Percentiles rank a stretch among this genome's conserved stretches.
Conservation (phyloP, 2,329 filamentous ascomycete species). For the Chrysoporthe deuterocubensis region DNA sequence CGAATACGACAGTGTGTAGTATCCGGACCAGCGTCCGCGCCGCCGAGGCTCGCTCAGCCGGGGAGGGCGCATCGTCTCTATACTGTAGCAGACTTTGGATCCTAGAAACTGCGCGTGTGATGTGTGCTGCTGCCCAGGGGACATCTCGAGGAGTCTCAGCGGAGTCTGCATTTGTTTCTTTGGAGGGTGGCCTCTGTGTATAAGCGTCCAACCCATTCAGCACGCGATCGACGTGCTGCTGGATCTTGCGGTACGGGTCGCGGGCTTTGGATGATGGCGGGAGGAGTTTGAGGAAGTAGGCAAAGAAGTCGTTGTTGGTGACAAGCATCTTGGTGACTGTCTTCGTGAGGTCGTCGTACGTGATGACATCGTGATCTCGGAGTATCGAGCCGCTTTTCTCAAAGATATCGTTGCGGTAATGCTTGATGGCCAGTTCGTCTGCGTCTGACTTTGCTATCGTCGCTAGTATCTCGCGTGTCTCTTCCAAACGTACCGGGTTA, state of each 20-base stretch:
- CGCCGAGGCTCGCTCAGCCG: conserved; percentile 48
- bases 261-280: conserved; percentile 49
- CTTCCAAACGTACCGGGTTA: conserved; percentile 47
- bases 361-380: conserved; percentile 41
- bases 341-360: conserved; percentile 51
- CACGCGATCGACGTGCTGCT: conserved; percentile 52
- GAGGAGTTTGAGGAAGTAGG: conserved; percentile 53
- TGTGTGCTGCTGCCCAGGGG: conserved; percentile 54
- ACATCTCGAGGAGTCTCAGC: conserved; percentile 45
- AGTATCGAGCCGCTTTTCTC: conserved; percentile 32
- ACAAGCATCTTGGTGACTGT: conserved; percentile 59
- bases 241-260: conserved; percentile 53
- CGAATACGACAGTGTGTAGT: conserved; percentile 47
- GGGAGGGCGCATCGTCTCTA: conserved; percentile 43
- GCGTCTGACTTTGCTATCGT: conserved; percentile 42
- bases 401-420: conserved; percentile 53
- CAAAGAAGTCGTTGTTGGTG: conserved; percentile 58
- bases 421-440: conserved; percentile 43
- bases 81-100: conserved; percentile 47
- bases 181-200: conserved; percentile 20
- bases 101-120: conserved; percentile 47
- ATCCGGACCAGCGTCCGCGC: conserved; percentile 54
- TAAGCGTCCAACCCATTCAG: conserved; percentile 48
- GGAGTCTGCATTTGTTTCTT: conserved; percentile 10
- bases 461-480: conserved; percentile 57